Percentiles rank a stretch among this genome's conserved stretches.
Conservation (phyloP, 768 basidiomycete species). For the Collybia nuda region DNA sequence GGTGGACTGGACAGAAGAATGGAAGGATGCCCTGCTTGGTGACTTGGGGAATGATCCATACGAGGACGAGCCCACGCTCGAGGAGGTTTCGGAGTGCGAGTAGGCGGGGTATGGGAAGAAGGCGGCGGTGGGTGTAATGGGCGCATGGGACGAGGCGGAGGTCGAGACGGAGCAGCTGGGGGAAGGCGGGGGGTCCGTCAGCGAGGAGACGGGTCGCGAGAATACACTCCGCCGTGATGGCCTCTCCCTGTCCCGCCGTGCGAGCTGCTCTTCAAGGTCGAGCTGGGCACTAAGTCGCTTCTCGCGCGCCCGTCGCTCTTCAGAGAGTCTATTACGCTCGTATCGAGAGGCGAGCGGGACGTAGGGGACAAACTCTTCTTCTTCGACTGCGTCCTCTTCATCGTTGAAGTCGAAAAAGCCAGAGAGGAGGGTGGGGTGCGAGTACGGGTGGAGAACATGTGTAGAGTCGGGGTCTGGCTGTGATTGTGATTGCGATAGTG, state of each 20-base stretch:
- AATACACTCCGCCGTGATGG: constrained; percentile 4
- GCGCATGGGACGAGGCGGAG: constrained; percentile 4
- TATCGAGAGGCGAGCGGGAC: constrained; percentile 13
- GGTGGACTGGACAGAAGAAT: too few species aligned
- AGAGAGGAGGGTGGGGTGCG: not conserved
- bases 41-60: not conserved
- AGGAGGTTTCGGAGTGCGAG: not conserved
- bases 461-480: constrained; percentile 3
- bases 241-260: not conserved
- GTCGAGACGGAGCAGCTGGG: constrained; percentile 9
- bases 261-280: not conserved
- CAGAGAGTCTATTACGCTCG: constrained; percentile 6
- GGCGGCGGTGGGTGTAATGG: constrained; percentile 4
- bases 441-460: constrained; percentile 8
- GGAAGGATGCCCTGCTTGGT: not conserved
- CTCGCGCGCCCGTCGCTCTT: not conserved
- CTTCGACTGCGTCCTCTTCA: constrained; percentile 2
- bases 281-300: not conserved
- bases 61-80: not conserved
- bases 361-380: constrained; percentile 11
- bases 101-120: not conserved
- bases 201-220: constrained; percentile 13
- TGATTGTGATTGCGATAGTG: constrained; percentile 2
- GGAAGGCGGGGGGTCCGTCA: constrained; percentile 11
- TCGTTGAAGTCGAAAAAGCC: constrained; percentile 12